These are phyloP conservation scores for Schizosaccharomyces lindneri DNA, from an alignment of 805 yeast genomes.

Conservation along the genomic window DNA sequence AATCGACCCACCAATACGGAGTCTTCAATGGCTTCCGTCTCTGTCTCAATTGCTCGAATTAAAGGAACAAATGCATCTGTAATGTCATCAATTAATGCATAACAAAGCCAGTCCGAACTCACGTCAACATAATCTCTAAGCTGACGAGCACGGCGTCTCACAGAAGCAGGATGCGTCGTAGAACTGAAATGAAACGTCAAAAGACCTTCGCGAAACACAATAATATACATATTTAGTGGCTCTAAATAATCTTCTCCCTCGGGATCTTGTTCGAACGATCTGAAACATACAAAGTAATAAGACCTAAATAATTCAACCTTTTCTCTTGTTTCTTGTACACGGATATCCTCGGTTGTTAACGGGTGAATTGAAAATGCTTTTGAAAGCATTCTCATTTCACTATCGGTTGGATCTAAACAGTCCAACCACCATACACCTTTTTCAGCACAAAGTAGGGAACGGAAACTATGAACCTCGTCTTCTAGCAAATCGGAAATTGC, in stretches of 20 bases:
- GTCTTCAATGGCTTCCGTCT: slow-evolving; percentile 46
- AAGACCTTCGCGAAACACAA: slow-evolving; percentile 36
- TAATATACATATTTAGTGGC: slow-evolving; percentile 35
- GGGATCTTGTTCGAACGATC: slow-evolving; percentile 70
- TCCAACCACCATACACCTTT: slow-evolving; percentile 91
- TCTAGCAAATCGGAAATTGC: slow-evolving; percentile 53
- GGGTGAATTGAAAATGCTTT: slow-evolving; percentile 96
- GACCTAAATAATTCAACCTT: slow-evolving; percentile 77
- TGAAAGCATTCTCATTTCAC: slow-evolving; percentile 75
- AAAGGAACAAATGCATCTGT: slow-evolving; percentile 42
- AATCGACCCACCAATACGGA: slow-evolving; percentile 63
- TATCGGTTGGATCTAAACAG: slow-evolving; percentile 79
- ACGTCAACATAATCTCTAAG: slow-evolving; percentile 35
- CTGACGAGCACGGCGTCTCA: slow-evolving; percentile 38
- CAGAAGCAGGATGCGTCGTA: slow-evolving; percentile 33
- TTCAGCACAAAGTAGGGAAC: slow-evolving; percentile 43
- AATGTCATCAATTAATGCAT: slow-evolving; percentile 40
- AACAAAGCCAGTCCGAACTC: slow-evolving; percentile 39
- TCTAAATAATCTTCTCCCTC: slow-evolving; percentile 59
- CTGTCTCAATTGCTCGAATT: slow-evolving; percentile 31
- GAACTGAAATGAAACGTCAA: slow-evolving; percentile 36
- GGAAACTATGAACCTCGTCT: slow-evolving; percentile 35
- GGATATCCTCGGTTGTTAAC: slow-evolving; percentile 86
- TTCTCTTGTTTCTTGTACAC: slow-evolving; percentile 91
- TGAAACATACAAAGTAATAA: slow-evolving; percentile 90